Conservation (phyloP, 1,284 basidiomycete species). For the Melanopsichium pennsylvanicum region DNA sequence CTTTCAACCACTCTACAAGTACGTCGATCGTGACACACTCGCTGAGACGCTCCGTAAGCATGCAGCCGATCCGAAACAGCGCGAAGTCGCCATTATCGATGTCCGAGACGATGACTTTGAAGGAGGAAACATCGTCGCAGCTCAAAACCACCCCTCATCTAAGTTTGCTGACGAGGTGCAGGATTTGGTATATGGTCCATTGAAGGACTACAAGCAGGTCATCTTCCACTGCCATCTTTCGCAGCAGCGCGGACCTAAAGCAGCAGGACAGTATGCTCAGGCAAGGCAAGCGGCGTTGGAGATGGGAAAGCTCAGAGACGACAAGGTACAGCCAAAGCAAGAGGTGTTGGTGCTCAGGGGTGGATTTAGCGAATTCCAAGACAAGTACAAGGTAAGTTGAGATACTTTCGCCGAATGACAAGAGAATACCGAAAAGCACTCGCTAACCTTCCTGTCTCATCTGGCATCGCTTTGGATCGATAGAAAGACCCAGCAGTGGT, state of each 20-base stretch:
- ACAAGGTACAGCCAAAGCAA: conserved; percentile 38
- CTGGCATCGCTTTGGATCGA: too few species aligned
- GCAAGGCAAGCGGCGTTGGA: conserved; percentile 44
- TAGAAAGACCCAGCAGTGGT: conserved; percentile 56
- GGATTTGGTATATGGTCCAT: conserved; percentile 51
- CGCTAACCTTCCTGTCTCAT: too few species aligned
- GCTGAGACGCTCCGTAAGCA: conserved; percentile 41
- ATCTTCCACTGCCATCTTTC: conserved; percentile 66
- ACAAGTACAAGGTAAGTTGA: conserved; percentile 56
- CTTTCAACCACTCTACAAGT: conserved; percentile 49
- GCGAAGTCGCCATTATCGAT: conserved; percentile 57
- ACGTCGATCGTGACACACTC: conserved; percentile 51
- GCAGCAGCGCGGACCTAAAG: conserved; percentile 65
- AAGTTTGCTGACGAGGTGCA: conserved; percentile 49
- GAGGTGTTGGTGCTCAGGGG: conserved; percentile 64
- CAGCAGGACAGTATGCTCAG: conserved; percentile 65
- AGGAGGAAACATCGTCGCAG: conserved; percentile 65
- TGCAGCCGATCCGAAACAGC: conserved; percentile 12
- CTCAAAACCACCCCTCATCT: conserved; percentile 55
- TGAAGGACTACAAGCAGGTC: conserved; percentile 57
- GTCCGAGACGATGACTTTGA: conserved; percentile 66
- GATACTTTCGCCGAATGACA: too few species aligned
- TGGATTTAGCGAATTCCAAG: conserved; percentile 64
- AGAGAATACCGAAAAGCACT: too few species aligned
- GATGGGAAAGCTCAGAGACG: conserved; percentile 13